Percentiles rank a stretch among this genome's conserved stretches.
Conservation (phyloP, 148 eudicot species). For the Polygonum aviculare region DNA sequence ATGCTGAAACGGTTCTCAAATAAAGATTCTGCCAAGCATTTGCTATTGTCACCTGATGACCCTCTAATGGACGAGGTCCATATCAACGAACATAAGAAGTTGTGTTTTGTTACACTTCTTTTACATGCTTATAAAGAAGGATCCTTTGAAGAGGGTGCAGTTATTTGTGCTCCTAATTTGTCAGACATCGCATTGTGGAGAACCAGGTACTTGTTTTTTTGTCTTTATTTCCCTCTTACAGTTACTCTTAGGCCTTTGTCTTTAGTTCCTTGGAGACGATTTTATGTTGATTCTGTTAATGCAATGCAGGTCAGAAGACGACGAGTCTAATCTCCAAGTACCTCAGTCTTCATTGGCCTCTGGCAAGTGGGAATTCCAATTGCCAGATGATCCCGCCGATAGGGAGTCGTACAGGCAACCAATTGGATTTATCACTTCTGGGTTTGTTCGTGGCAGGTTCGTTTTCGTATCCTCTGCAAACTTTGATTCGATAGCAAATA, state of each 20-base stretch:
- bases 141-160: conserved; percentile 79
- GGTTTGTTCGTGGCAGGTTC: conserved; percentile 89
- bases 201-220: conserved; percentile 32
- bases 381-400: conserved; percentile 49
- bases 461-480: background rate
- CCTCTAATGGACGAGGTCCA: background rate
- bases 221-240: background rate
- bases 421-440: conserved; percentile 79
- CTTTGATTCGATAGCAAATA: too few relatives aligned
- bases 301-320: conserved; percentile 35
- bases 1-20: conserved; percentile 33
- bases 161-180: conserved; percentile 64
- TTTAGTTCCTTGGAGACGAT: background rate
- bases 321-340: conserved; percentile 47
- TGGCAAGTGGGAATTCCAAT: conserved; percentile 63
- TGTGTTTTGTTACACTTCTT: conserved; percentile 62
- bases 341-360: conserved; percentile 44
- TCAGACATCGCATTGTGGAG: conserved; percentile 41
- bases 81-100: conserved; percentile 17
- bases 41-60: conserved; percentile 38
- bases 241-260: background rate
- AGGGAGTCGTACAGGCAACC: conserved; percentile 57
- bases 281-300: background rate
- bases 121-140: conserved; percentile 66
- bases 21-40: conserved; percentile 24